phyloP scores from a whole-genome alignment of 2,329 filamentous ascomycete species.

The Cordyceps farinosa region DNA sequence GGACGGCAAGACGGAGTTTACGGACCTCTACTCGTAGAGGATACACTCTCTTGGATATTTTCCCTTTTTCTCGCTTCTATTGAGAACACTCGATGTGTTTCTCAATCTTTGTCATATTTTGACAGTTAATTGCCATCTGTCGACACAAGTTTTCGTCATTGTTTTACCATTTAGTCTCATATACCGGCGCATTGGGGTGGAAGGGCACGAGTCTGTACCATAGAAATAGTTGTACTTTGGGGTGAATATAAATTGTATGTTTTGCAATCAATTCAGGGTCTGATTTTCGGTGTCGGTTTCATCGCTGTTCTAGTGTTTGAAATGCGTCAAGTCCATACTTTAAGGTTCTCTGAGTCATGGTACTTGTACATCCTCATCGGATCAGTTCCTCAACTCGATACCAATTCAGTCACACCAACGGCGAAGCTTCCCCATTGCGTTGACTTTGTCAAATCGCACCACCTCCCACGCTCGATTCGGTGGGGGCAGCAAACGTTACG shows the following conservation, averaged over 20 bases:
- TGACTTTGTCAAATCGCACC: neutral
- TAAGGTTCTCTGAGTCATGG: too few relatives aligned
- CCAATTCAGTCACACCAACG: neutral
- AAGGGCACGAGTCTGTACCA: neutral
- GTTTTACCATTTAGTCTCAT: neutral
- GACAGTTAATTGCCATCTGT: neutral
- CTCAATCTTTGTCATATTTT: neutral
- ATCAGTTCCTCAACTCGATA: neutral
- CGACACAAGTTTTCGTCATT: neutral
- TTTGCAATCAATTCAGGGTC: too few relatives aligned
- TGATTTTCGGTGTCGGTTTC: too few relatives aligned
- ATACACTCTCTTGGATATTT: neutral
- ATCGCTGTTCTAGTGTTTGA: too few relatives aligned
- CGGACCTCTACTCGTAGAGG: neutral
- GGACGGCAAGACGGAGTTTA: conserved; percentile 16
- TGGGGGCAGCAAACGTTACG: conserved; percentile 15
- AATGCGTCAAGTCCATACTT: too few relatives aligned
- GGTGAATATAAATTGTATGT: neutral
- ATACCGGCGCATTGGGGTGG: conserved; percentile 10
- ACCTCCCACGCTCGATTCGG: neutral
- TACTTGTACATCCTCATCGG: too few relatives aligned
- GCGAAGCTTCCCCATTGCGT: too few relatives aligned
- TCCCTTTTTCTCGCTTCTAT: neutral
- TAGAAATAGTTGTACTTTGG: neutral
- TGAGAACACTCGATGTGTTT: neutral